Conservation (phyloP, 2,329 filamentous ascomycete genomes). For the Fusarium papillatum region DNA sequence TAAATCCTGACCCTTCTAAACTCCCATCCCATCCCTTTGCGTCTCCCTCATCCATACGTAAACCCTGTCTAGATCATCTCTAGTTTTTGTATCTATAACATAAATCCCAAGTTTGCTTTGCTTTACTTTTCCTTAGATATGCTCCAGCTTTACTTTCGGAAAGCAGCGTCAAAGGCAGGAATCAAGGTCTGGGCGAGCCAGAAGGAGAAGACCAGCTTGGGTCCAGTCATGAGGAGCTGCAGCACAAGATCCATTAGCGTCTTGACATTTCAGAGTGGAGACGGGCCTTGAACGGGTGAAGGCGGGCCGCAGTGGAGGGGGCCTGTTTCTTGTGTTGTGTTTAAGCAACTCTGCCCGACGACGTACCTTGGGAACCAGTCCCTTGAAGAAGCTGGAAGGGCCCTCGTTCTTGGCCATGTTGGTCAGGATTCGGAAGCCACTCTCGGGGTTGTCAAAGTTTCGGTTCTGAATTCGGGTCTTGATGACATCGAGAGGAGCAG, state of each 20-base stretch:
- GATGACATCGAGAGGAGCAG: conserved; percentile 96
- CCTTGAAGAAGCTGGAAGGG: conserved; percentile 93
- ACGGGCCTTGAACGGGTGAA: conserved; percentile 9
- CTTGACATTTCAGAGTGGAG: conserved; percentile 24
- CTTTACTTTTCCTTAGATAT: background rate
- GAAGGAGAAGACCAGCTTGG: conserved; percentile 99
- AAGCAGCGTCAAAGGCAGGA: conserved; percentile 80
- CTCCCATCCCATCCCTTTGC: conserved; percentile 18
- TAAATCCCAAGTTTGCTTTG: conserved; percentile 16
- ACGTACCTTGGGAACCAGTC: conserved; percentile 87
- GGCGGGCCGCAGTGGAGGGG: background rate
- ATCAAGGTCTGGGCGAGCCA: conserved; percentile 99
- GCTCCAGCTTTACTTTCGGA: conserved; percentile 49
- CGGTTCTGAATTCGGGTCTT: conserved; percentile 99
- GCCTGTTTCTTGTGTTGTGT: background rate
- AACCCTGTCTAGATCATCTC: conserved; percentile 22
- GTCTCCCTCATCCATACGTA: conserved; percentile 5
- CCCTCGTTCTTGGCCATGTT: conserved; percentile 97
- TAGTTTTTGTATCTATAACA: conserved; percentile 27
- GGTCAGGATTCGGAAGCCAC: conserved; percentile 89
- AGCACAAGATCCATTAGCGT: conserved; percentile 34
- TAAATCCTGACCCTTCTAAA: conserved; percentile 39
- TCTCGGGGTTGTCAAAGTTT: conserved; percentile 98
- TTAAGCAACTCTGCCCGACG: conserved; percentile 33
- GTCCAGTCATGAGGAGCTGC: conserved; percentile 95